A percentile compares a stretch with the other conserved stretches of the same genome.
Evolutionary conservation across 1,139 yeast genomes (phyloP).

Genomic region (Cylindricascospora bacillispora): DNA sequence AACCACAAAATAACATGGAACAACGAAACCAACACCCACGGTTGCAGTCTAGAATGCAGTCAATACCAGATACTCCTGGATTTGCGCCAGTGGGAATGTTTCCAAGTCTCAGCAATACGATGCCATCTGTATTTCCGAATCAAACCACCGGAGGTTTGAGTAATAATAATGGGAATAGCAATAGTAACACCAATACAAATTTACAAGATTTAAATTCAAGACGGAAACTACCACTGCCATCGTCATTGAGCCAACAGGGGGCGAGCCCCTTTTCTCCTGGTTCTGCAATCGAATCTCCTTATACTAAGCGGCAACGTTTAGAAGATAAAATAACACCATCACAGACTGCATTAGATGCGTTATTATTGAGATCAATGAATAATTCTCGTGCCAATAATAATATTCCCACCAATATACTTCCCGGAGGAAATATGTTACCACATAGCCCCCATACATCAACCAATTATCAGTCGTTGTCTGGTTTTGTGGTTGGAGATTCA

Average conservation of each 20-base stretch:
- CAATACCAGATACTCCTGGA: too few species aligned
- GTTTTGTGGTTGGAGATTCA: slow-evolving; percentile 3
- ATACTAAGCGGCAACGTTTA: slow-evolving; percentile 14
- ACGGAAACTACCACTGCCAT: slow-evolving; percentile 15
- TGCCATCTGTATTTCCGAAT: too few species aligned
- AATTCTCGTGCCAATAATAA: slow-evolving; percentile 18
- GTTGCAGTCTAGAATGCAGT: too few species aligned
- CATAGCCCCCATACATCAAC: neutral
- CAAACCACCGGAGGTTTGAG: too few species aligned
- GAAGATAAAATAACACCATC: slow-evolving; percentile 22
- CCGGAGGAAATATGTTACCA: too few species aligned
- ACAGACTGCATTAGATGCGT: slow-evolving; percentile 22
- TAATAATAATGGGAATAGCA: too few species aligned
- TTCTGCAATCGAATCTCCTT: slow-evolving; percentile 15
- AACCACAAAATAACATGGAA: slow-evolving; percentile 3
- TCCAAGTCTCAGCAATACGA: too few species aligned
- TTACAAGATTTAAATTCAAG: too few species aligned
- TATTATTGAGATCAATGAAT: slow-evolving; percentile 17
- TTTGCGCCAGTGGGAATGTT: slow-evolving; percentile 2
- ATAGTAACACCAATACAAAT: too few species aligned
- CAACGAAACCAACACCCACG: too few species aligned
- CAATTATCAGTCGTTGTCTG: slow-evolving; percentile 1
- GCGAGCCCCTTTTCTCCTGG: slow-evolving; percentile 16
- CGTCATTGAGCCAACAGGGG: slow-evolving; percentile 6
- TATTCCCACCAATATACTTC: too few species aligned